Evolutionary conservation across 2,329 filamentous ascomycete species (phyloP), one percentile per base, ranked within the genome.

Genomic region (Pseudogymnoascus pannorum): DNA sequence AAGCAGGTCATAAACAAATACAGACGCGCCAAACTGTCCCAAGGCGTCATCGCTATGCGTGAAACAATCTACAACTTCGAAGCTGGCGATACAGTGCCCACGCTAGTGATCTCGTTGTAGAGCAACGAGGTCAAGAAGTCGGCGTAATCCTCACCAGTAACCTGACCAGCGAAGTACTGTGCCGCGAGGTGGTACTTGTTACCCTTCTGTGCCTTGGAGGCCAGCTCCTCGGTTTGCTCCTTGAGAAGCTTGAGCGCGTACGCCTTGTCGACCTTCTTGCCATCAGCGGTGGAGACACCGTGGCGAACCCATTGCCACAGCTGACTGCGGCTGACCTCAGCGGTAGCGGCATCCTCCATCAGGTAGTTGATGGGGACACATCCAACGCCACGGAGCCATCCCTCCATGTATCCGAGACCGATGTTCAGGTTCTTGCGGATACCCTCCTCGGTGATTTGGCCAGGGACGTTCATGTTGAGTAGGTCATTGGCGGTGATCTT

Each of bases 351-450:
- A 69, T 97, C 94, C 79, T 99, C 94, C 93, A 97, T 97, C 61
- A 97, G 82, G 75, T 88, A 96, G 81, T 97, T 97, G 78, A 97
- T 97, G 57, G 94, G 94, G 60, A 97, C 92, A 71, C 94, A 99
- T 62, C 94, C 94, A 20, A 97, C 84, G 33, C 93, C 94, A 65
- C 92, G 88, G 64, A 97, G 81, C 94, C 94, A 99, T 64, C 91
- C 94, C 78, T 99, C 94, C 93, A 97, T 99, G 78, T 99, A 99
- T 59, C 89, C 89, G 5, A 99, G 85, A 38, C 93, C 94, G 67
- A 99, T 97, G 78, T 92, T 93, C 66, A 99, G 81, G 80, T 97
- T 99, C 87, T 97, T 96, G 72, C 90, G 86, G 78, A 99, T 97
- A 62, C 94, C 94, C 4, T 87, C 91, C 76, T 97, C 93, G 69